Percentiles rank a stretch among this genome's conserved stretches.
phyloP scores from a whole-genome alignment of 2,329 filamentous ascomycete species.

The Hypoxylon sp. region DNA sequence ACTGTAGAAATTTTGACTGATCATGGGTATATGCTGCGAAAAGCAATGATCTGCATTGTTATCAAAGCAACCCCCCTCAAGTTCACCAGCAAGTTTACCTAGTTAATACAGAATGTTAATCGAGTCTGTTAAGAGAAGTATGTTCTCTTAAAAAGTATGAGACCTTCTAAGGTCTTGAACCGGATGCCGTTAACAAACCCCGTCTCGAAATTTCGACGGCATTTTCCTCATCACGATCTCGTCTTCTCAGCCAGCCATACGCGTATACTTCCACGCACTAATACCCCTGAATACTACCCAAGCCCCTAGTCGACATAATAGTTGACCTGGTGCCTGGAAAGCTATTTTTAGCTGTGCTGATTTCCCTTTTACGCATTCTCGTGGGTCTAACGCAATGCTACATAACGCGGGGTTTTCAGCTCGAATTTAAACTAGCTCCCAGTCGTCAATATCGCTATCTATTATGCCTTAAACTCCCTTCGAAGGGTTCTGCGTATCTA shows the following conservation, averaged over 20 bases:
- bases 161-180: too few species aligned
- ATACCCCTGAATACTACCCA: constrained; percentile 16
- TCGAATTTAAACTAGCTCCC: constrained; percentile 3
- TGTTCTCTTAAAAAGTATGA: too few species aligned
- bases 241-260: background rate
- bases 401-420: constrained; percentile 5
- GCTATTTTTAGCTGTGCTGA: constrained; percentile 26
- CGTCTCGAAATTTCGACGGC: too few species aligned
- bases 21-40: background rate
- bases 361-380: background rate
- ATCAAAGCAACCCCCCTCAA: background rate
- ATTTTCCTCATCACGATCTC: background rate
- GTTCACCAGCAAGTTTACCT: too few species aligned
- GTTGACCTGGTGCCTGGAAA: background rate
- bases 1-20: background rate
- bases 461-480: constrained; percentile 3
- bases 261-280: background rate
- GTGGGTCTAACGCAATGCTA: constrained; percentile 7
- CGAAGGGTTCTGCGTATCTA: constrained; percentile 5
- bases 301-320: background rate
- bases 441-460: constrained; percentile 11
- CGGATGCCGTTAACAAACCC: too few species aligned
- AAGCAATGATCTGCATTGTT: background rate
- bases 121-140: too few species aligned
- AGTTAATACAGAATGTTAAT: too few species aligned